Evolutionary conservation across 225 moss, liverwort and hornwort genomes (phyloP).

Genomic region (Pleurozium schreberi): DNA sequence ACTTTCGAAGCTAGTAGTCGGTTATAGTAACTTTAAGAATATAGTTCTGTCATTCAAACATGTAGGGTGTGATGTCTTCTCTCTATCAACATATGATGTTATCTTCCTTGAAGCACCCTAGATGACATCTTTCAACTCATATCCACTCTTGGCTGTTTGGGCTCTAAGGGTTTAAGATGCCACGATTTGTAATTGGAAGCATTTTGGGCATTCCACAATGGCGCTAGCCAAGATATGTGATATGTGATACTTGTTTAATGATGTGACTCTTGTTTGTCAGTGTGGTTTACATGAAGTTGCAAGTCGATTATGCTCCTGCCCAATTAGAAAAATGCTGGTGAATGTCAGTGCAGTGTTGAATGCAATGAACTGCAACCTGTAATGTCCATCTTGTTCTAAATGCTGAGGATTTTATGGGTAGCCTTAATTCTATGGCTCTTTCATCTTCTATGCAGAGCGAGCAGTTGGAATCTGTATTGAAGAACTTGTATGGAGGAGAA

Average conservation of each 20-base stretch:
- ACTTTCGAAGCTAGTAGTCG: neutral
- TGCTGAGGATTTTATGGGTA: neutral
- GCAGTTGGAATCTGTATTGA: constrained; percentile 57
- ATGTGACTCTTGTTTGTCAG: neutral
- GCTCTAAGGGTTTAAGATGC: neutral
- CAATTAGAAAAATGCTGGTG: neutral
- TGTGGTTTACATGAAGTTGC: neutral
- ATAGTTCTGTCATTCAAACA: neutral
- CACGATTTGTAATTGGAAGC: neutral
- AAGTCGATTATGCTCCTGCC: neutral
- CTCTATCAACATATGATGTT: neutral
- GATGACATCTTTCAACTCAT: neutral
- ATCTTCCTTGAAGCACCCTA: neutral
- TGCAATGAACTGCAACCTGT: neutral
- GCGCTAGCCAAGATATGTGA: neutral
- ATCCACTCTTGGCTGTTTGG: neutral
- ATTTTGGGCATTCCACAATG: neutral
- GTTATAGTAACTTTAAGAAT: neutral
- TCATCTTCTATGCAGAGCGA: constrained; percentile 44
- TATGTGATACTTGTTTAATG: neutral
- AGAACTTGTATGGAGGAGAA: constrained; percentile 45
- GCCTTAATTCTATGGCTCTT: neutral
- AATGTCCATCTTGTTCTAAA: neutral
- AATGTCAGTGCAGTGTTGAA: neutral
- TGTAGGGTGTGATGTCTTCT: neutral